Percentiles rank a stretch among this genome's conserved stretches.
phyloP scores from a whole-genome alignment of 139 green algal genomes.

The Chlamydomonas asymmetrica region DNA sequence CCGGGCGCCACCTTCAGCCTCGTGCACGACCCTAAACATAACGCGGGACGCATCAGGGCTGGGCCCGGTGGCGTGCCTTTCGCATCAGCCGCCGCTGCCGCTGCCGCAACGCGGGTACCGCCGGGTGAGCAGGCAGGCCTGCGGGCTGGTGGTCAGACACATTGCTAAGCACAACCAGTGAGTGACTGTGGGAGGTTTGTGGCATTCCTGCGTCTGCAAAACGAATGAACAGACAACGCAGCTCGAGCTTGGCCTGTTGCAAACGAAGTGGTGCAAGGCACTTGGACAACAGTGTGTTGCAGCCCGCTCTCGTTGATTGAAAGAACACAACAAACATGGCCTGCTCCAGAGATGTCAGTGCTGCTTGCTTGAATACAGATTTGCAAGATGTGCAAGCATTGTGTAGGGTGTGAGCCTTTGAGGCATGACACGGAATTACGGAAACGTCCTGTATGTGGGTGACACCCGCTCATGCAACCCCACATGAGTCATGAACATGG shows the following conservation, averaged over 20 bases:
- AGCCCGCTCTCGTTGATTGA: background rate
- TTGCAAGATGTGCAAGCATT: too few relatives aligned
- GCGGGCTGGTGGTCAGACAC: background rate
- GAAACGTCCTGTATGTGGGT: background rate
- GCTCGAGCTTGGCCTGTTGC: background rate
- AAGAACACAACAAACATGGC: too few relatives aligned
- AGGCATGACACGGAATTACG: background rate
- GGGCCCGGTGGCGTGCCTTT: too few relatives aligned
- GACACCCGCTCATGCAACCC: background rate
- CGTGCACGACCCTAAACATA: slow-evolving; percentile 48
- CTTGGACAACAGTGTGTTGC: background rate
- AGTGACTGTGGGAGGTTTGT: too few relatives aligned
- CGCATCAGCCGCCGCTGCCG: too few relatives aligned
- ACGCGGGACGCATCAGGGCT: slow-evolving; percentile 31
- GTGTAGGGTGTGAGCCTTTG: background rate
- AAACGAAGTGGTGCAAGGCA: background rate
- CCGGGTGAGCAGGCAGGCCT: slow-evolving; percentile 26
- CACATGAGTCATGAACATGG: background rate
- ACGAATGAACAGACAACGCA: background rate
- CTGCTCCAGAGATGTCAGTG: too few relatives aligned
- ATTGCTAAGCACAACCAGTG: background rate
- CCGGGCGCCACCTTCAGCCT: slow-evolving; percentile 51
- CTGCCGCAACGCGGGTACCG: slow-evolving; percentile 24
- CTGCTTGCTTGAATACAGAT: too few relatives aligned
- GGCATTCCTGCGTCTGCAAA: too few relatives aligned